phyloP scores from a whole-genome alignment of 108 stramenopile genomes.

The Discostella pseudostelligera region DNA sequence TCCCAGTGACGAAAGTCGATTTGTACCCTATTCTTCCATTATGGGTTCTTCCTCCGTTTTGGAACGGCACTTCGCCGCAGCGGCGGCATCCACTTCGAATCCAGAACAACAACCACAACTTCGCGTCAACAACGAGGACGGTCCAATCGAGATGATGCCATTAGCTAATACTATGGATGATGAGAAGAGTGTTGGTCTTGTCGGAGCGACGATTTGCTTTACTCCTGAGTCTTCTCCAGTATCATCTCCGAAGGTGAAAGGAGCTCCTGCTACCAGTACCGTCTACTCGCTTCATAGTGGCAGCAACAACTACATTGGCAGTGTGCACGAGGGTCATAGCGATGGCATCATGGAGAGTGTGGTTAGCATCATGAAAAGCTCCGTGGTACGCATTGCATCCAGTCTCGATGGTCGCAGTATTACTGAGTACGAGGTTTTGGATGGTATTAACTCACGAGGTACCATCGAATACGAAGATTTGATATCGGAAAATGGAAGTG shows the following conservation, averaged over 20 bases:
- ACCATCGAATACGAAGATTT: conserved; percentile 36
- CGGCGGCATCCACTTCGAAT: background rate
- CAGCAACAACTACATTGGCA: conserved; percentile 25
- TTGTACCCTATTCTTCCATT: conserved; percentile 40
- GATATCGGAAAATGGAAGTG: conserved; percentile 20
- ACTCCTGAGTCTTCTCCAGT: conserved; percentile 41
- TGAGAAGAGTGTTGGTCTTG: conserved; percentile 24
- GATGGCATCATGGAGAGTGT: background rate
- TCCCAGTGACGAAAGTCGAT: conserved; percentile 42
- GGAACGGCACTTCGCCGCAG: conserved; percentile 10
- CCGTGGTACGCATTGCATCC: conserved; percentile 13
- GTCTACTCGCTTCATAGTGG: conserved; percentile 10
- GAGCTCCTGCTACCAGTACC: background rate
- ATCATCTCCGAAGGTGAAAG: conserved; percentile 11
- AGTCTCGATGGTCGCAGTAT: conserved; percentile 16
- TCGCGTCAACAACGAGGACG: too few relatives aligned
- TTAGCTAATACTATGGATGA: conserved; percentile 8
- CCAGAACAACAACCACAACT: too few relatives aligned
- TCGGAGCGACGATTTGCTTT: conserved; percentile 48
- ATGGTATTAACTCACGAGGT: conserved; percentile 16
- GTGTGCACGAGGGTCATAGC: background rate
- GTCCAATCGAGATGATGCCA: background rate
- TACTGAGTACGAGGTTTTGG: conserved; percentile 36
- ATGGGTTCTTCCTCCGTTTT: conserved; percentile 21
- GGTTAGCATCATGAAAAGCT: conserved; percentile 14